Conservation (phyloP, 805 yeast species). For the Phaffomyces opuntiae region DNA sequence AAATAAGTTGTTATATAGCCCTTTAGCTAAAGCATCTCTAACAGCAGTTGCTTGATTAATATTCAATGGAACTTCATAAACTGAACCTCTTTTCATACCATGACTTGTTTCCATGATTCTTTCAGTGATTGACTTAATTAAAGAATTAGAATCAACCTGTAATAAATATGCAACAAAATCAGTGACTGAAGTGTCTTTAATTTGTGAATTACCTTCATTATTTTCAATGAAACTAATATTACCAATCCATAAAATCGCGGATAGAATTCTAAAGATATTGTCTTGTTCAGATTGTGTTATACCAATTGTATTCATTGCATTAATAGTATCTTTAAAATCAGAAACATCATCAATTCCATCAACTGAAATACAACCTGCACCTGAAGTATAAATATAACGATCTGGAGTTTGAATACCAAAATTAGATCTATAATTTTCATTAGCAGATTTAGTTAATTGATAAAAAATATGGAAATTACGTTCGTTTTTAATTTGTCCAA, state of each 20-base stretch:
- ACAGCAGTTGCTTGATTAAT: constrained; percentile 91
- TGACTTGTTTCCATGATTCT: constrained; percentile 86
- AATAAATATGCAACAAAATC: constrained; percentile 88
- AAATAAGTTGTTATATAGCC: constrained; percentile 83
- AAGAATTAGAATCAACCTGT: constrained; percentile 63
- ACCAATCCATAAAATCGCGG: constrained; percentile 92
- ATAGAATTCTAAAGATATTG: constrained; percentile 74
- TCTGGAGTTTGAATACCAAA: constrained; percentile 95
- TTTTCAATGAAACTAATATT: constrained; percentile 81
- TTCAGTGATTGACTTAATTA: constrained; percentile 65
- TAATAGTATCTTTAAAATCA: constrained; percentile 74
- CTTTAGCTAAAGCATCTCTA: constrained; percentile 92
- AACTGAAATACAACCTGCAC: constrained; percentile 79
- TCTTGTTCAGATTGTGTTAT: constrained; percentile 79
- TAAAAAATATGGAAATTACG: constrained; percentile 96
- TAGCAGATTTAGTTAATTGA: constrained; percentile 89
- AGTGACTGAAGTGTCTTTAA: constrained; percentile 85
- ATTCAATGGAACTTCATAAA: constrained; percentile 91
- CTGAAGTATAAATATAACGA: constrained; percentile 81
- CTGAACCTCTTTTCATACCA: constrained; percentile 85
- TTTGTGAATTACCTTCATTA: constrained; percentile 76
- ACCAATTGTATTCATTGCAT: constrained; percentile 88
- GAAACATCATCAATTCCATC: constrained; percentile 76
- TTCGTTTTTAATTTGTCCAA: constrained; percentile 87
- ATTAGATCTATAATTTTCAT: constrained; percentile 71